phyloP scores from a whole-genome alignment of 108 stramenopile genomes.

The Cyclotella kingstonii region DNA sequence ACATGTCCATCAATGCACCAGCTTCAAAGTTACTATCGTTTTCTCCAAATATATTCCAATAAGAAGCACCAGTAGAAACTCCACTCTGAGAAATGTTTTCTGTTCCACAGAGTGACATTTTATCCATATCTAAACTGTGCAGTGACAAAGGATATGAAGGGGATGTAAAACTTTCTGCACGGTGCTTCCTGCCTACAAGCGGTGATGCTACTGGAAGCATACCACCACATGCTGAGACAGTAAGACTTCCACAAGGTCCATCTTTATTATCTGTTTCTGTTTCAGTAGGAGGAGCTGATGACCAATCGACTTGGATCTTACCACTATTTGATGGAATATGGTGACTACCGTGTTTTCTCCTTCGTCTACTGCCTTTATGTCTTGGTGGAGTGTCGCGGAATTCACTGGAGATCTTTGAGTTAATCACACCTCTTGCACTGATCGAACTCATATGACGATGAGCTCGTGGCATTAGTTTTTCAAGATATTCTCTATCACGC shows the following conservation, averaged over 20 bases:
- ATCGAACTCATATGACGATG: not conserved
- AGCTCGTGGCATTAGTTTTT: not conserved
- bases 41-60: constrained; percentile 57
- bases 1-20: constrained; percentile 30
- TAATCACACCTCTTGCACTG: not conserved
- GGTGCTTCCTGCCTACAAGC: constrained; percentile 1
- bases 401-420: not conserved
- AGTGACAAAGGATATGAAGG: constrained; percentile 10
- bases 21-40: constrained; percentile 14
- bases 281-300: constrained; percentile 9
- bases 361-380: constrained; percentile 14
- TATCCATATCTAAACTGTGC: constrained; percentile 31
- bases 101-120: constrained; percentile 37
- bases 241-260: constrained; percentile 4
- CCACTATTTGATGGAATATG: constrained; percentile 39
- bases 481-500: constrained; percentile 2
- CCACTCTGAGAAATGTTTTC: constrained; percentile 32
- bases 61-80: constrained; percentile 46
- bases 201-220: constrained; percentile 17
- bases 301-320: constrained; percentile 34
- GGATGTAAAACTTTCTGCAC: not conserved
- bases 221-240: not conserved
- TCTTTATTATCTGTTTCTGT: not conserved
- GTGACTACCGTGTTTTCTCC: constrained; percentile 9
- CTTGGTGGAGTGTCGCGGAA: constrained; percentile 5